Evolutionary conservation across 768 basidiomycete genomes (phyloP), one percentile per base, ranked within the genome.

Genomic region (Suillus luteus): DNA sequence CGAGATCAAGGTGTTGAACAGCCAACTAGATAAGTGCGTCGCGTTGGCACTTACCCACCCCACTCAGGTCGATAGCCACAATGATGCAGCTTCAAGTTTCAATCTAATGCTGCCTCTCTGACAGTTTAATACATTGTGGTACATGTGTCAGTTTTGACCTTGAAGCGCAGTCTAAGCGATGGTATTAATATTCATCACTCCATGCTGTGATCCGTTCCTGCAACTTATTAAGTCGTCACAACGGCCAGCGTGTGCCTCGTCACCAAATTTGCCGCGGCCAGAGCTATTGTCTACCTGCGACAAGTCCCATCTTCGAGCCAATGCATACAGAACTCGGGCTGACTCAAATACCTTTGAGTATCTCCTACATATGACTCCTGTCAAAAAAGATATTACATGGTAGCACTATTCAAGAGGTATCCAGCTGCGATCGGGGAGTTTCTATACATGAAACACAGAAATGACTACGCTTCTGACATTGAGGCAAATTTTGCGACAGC

Each of bases 401-500:
- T 54, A 11, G 31, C 15, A 31, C 31, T 8, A 7, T 49, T 24
- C 3, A 31, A 7, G 14, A 15, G 31, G 51, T 31, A 52, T 52
- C 6, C 51, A 33, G 10, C 52, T 33, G 19, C 5, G 31, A 33
- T 54, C 10, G 11, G 9, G 9, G 17, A 52, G 51, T 31, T 17
- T 52, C 31, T 52, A 33, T 5, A 33, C 11, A n/a, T 54, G 10
- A 54, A 54, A 19, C 31, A 33, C 5, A 54, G 19, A 33, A 33
- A 19, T 17, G 9, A 17, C 27, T 17, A 41, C 19, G 17, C 22
- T 41, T 51, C 19, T 11, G 19, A 27, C 40, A 24, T 37, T 6
- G 12, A 81, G 17, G 79, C 79, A 38, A 81, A 61, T 27, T 48
- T 62, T 1, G 76, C 82, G 2, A 81, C 69, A 24, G 75, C 63